Conservation (phyloP, 495 filamentous ascomycete species). For the Neurospora tetraspora region DNA sequence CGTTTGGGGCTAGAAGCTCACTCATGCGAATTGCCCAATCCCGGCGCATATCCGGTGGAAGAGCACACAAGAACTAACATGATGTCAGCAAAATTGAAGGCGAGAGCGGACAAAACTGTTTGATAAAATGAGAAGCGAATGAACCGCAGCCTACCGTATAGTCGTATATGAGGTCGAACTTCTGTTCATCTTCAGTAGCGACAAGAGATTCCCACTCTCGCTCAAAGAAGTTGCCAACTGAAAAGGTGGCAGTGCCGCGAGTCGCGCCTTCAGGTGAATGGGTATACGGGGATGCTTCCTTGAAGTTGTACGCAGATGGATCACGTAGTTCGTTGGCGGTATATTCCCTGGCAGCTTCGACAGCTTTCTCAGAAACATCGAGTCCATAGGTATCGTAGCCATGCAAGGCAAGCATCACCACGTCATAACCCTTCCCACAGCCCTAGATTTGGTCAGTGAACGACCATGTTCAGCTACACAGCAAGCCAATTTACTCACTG, state of each 20-base stretch:
- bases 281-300: slow-evolving; percentile 10
- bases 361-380: slow-evolving; percentile 50
- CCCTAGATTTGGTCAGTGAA: slow-evolving; percentile 24
- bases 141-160: slow-evolving; percentile 49
- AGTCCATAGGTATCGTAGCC: slow-evolving; percentile 66
- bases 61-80: slow-evolving; percentile 62
- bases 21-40: slow-evolving; percentile 56
- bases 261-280: neutral
- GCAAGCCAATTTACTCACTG: neutral
- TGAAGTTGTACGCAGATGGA: slow-evolving; percentile 35
- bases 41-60: slow-evolving; percentile 51
- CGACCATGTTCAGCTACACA: neutral
- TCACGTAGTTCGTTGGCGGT: slow-evolving; percentile 3
- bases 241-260: slow-evolving; percentile 43
- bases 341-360: slow-evolving; percentile 40
- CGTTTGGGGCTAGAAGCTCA: slow-evolving; percentile 48
- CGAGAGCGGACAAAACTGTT: neutral
- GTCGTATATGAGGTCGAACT: slow-evolving; percentile 70
- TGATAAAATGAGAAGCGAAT: neutral
- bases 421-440: slow-evolving; percentile 66
- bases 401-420: slow-evolving; percentile 54
- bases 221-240: slow-evolving; percentile 61
- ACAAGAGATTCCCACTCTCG: slow-evolving; percentile 46
- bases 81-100: neutral
- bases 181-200: slow-evolving; percentile 26